A percentile compares a stretch with the other conserved stretches of the same genome.
Evolutionary conservation across 192 early-diverging fungal genomes (phyloP).

Genomic region (Mortierella antarctica): DNA sequence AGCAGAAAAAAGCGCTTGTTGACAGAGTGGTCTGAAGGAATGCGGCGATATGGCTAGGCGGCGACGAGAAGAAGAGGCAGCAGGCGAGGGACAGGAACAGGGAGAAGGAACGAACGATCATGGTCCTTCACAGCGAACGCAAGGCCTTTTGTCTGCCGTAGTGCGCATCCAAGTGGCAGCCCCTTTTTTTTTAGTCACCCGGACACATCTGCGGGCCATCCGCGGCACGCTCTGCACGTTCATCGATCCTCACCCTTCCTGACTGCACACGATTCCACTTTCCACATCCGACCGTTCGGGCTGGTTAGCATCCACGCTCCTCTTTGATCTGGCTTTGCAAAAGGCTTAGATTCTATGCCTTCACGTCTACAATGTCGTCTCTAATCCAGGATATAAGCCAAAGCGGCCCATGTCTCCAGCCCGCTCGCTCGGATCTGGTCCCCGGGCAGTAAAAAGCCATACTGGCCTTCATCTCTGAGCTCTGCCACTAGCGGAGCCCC

Average conservation of each 20-base stretch:
- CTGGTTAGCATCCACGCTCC: neutral
- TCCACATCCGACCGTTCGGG: neutral
- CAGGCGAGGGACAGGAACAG: too few relatives aligned
- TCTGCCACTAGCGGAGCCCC: conserved; percentile 13
- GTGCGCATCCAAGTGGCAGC: too few relatives aligned
- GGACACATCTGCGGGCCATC: neutral
- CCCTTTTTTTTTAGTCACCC: neutral
- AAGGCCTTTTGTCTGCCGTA: too few relatives aligned
- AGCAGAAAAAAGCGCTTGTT: neutral
- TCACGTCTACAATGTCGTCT: neutral
- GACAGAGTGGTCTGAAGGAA: neutral
- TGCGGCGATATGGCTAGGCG: neutral
- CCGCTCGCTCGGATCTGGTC: conserved; percentile 23
- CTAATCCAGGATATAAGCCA: conserved; percentile 14
- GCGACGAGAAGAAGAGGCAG: neutral
- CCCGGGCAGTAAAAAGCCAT: conserved; percentile 17
- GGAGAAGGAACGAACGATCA: too few relatives aligned
- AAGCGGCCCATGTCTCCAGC: conserved; percentile 28
- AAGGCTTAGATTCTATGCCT: neutral
- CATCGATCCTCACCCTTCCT: neutral
- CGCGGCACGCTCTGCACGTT: too few relatives aligned
- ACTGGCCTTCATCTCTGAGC: conserved; percentile 12
- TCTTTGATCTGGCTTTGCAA: neutral
- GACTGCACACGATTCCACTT: neutral
- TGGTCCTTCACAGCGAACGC: too few relatives aligned